Evolutionary conservation across 306 rosid species (phyloP).

Genomic region (Biancaea sappan): DNA sequence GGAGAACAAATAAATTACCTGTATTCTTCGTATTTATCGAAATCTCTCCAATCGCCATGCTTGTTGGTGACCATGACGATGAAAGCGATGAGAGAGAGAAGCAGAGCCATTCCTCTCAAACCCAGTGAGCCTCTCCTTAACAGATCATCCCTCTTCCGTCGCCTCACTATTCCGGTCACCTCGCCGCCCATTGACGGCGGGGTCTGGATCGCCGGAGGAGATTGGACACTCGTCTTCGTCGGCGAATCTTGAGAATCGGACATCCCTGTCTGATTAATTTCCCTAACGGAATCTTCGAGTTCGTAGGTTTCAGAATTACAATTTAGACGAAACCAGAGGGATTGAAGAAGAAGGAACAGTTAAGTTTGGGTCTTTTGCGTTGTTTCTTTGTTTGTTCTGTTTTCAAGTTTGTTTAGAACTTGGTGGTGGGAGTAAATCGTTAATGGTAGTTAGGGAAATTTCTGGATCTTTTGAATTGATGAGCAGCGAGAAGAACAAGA

Average conservation of each 20-base stretch:
- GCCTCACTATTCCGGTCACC: slow-evolving; percentile 45
- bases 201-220: no score
- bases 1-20: slow-evolving; percentile 32
- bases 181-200: slow-evolving; percentile 10
- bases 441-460: slow-evolving; percentile 39
- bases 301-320: neutral
- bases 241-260: no score
- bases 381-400: no score
- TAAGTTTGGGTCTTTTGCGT: neutral
- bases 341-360: neutral
- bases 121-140: slow-evolving; percentile 56
- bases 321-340: neutral
- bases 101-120: slow-evolving; percentile 58
- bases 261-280: slow-evolving; percentile 36
- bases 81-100: slow-evolving; percentile 61
- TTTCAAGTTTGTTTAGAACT: neutral
- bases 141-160: slow-evolving; percentile 71
- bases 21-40: slow-evolving; percentile 68
- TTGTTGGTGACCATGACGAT: slow-evolving; percentile 64
- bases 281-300: neutral
- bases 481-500: no score
- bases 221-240: no score
- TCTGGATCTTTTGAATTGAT: no score
- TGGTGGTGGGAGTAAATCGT: slow-evolving; percentile 34
- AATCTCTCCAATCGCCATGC: slow-evolving; percentile 62